These are phyloP conservation scores for Paramecium primaurelia DNA, from an alignment of 73 alveolate genomes.

Conservation along the genomic window DNA sequence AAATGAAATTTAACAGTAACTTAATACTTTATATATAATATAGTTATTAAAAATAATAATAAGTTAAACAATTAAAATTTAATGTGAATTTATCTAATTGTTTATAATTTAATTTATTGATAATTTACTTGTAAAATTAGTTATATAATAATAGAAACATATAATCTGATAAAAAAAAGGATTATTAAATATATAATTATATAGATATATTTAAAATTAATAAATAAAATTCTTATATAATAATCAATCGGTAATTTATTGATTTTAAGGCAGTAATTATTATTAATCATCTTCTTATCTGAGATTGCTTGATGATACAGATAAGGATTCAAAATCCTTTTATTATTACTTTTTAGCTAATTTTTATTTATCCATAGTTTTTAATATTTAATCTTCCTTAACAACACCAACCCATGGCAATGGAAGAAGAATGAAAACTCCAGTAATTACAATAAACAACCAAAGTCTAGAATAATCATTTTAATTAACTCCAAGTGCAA, in stretches of 20 bases:
- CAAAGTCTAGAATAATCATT: conserved; percentile 67
- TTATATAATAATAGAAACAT: no score
- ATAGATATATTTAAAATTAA: neutral
- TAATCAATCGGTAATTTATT: neutral
- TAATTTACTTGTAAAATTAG: no score
- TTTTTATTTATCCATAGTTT: neutral
- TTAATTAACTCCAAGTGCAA: conserved; percentile 67
- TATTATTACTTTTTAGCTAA: neutral
- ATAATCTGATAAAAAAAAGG: neutral
- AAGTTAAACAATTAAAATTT: no score
- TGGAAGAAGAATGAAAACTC: neutral
- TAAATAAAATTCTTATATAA: neutral
- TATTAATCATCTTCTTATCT: neutral
- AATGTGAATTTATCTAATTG: no score
- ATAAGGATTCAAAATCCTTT: neutral
- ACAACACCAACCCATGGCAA: conserved; percentile 37
- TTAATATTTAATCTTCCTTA: neutral
- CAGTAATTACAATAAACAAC: conserved; percentile 57
- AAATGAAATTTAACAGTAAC: no score
- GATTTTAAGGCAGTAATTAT: neutral
- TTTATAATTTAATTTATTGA: no score
- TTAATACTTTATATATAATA: no score
- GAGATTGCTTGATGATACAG: neutral
- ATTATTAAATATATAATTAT: no score
- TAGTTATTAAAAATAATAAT: no score